Conservation (phyloP, 805 yeast genomes). For the Tetrapisispora pingtungensis region DNA sequence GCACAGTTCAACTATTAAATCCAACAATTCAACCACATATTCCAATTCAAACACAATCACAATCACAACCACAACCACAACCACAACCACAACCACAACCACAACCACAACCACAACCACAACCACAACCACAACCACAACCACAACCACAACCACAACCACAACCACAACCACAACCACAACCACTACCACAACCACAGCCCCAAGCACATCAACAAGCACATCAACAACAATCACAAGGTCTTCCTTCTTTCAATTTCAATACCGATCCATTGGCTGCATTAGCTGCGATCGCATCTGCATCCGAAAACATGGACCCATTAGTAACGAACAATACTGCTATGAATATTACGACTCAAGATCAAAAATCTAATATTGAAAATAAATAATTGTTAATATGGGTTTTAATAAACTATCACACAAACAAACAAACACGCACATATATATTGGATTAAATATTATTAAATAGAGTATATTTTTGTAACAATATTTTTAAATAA, state of each 20-base stretch:
- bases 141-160: background rate
- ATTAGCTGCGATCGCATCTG: slow-evolving; percentile 31
- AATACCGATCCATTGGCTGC: slow-evolving; percentile 31
- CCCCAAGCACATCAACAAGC: background rate
- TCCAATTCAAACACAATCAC: too few species aligned
- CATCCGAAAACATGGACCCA: slow-evolving; percentile 20
- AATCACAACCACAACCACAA: background rate
- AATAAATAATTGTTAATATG: too few species aligned
- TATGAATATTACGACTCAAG: background rate
- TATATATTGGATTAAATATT: too few species aligned
- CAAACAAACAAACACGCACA: too few species aligned
- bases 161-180: background rate
- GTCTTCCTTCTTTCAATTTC: slow-evolving; percentile 13
- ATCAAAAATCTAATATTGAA: background rate
- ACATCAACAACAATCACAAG: too few species aligned
- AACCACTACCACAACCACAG: background rate
- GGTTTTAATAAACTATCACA: too few species aligned
- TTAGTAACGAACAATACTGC: slow-evolving; percentile 3
- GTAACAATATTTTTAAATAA: too few species aligned
- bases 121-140: background rate
- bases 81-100: background rate
- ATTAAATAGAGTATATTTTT: too few species aligned
- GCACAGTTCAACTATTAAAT: too few species aligned
- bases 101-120: background rate
- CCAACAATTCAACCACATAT: background rate